phyloP scores from a whole-genome alignment of 108 stramenopile genomes.

The Nannochloropsis gaditana region DNA sequence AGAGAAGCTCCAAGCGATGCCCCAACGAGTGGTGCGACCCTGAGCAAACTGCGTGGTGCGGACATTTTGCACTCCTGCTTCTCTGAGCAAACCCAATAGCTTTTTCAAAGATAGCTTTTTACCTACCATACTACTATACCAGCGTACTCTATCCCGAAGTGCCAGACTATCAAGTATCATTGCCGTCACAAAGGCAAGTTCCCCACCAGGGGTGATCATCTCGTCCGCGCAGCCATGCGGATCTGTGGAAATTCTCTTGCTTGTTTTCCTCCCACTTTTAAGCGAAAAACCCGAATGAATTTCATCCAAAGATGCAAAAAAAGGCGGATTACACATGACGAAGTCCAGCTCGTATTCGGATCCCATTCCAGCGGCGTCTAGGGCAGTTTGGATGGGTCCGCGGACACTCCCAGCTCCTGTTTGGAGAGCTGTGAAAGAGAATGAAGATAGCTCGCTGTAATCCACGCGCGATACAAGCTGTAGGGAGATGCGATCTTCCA shows the following conservation, averaged over 20 bases:
- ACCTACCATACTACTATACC: constrained; percentile 76
- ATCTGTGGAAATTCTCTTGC: background rate
- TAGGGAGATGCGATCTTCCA: constrained; percentile 57
- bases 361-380: background rate
- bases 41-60: constrained; percentile 71
- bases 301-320: constrained; percentile 65
- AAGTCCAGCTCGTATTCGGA: constrained; percentile 59
- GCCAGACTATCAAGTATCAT: constrained; percentile 59
- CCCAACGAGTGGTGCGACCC: constrained; percentile 77
- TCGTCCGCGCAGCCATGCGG: constrained; percentile 25
- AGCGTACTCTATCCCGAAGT: constrained; percentile 56
- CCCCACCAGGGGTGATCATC: constrained; percentile 51
- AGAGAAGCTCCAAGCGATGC: constrained; percentile 75
- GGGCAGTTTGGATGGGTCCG: constrained; percentile 27
- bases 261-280: background rate
- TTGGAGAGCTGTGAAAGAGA: background rate
- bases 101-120: constrained; percentile 59
- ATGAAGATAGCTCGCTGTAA: constrained; percentile 13
- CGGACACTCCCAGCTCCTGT: background rate
- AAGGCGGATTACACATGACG: constrained; percentile 89
- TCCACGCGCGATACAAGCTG: constrained; percentile 49
- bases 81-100: constrained; percentile 49
- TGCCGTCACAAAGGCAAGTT: constrained; percentile 56
- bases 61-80: constrained; percentile 59
- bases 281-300: constrained; percentile 31